Evolutionary conservation across 306 rosid genomes (phyloP).

Genomic region (Trifolium dubium): DNA sequence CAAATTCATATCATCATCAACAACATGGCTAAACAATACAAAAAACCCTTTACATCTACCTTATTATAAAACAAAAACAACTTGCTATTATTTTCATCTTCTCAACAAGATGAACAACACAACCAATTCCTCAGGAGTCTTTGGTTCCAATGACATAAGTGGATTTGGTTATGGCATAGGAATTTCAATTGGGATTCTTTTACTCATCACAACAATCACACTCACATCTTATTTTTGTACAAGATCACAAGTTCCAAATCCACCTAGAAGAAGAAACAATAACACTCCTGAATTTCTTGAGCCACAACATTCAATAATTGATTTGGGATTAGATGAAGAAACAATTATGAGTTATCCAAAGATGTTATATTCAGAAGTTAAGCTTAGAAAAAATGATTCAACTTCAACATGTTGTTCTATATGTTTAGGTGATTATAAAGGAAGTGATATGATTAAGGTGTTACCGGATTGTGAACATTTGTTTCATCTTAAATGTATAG

Average conservation of each 20-base stretch:
- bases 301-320: slow-evolving; percentile 52
- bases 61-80: slow-evolving; percentile 12
- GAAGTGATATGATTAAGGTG: slow-evolving; percentile 57
- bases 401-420: slow-evolving; percentile 76
- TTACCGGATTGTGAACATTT: slow-evolving; percentile 86
- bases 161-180: slow-evolving; percentile 90
- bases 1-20: slow-evolving; percentile 42
- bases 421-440: slow-evolving; percentile 80
- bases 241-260: slow-evolving; percentile 40
- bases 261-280: slow-evolving; percentile 28
- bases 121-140: slow-evolving; percentile 54
- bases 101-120: slow-evolving; percentile 54
- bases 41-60: slow-evolving; percentile 29
- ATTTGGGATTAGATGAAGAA: slow-evolving; percentile 75
- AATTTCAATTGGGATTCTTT: slow-evolving; percentile 77
- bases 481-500: slow-evolving; percentile 76
- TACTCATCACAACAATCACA: slow-evolving; percentile 83
- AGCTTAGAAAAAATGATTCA: slow-evolving; percentile 49
- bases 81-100: background rate
- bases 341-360: slow-evolving; percentile 72
- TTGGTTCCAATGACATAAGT: slow-evolving; percentile 61
- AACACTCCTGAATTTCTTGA: slow-evolving; percentile 29
- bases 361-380: slow-evolving; percentile 72
- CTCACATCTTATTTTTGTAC: slow-evolving; percentile 87
- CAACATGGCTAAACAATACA: slow-evolving; percentile 44